Percentiles rank a stretch among this genome's conserved stretches.
These are phyloP conservation scores for Lodderomyces elongisporus DNA, from an alignment of 1,139 yeast species.

Conservation along the genomic window DNA sequence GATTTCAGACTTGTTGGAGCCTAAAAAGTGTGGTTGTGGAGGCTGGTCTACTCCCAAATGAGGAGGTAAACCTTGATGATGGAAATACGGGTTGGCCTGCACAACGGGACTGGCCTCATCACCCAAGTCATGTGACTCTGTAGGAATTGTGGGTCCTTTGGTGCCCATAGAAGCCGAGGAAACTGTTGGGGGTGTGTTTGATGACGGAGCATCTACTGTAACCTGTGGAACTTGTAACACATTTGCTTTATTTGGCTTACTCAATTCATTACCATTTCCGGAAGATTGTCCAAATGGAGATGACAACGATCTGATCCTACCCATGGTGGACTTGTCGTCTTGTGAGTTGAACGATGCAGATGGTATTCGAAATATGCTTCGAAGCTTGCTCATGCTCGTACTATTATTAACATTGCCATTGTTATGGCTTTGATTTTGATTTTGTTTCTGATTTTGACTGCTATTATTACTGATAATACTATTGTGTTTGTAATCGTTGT, in stretches of 20 bases:
- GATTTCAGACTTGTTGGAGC: slow-evolving; percentile 16
- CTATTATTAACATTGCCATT: slow-evolving; percentile 1
- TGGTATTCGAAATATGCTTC: slow-evolving; percentile 11
- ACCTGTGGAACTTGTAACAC: not conserved
- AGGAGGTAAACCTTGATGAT: slow-evolving; percentile 54
- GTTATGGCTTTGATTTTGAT: no score
- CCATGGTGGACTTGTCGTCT: not conserved
- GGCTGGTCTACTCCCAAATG: slow-evolving; percentile 25
- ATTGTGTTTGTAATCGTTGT: no score
- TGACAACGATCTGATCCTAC: slow-evolving; percentile 2
- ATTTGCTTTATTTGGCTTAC: not conserved
- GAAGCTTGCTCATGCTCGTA: slow-evolving; percentile 9
- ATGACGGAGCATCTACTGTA: not conserved
- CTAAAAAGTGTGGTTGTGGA: slow-evolving; percentile 7
- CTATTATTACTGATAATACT: no score
- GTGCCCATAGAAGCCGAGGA: no score
- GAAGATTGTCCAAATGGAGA: slow-evolving; percentile 5
- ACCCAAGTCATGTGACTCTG: slow-evolving; percentile 5
- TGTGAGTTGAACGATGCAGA: slow-evolving; percentile 2
- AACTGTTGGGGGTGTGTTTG: no score
- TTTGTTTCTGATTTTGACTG: no score
- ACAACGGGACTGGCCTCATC: slow-evolving; percentile 24
- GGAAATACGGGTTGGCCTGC: slow-evolving; percentile 45
- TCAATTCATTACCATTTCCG: no score
- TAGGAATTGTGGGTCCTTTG: no score